These are phyloP conservation scores for Trametes maxima DNA, from an alignment of 768 basidiomycete genomes.

Conservation along the genomic window DNA sequence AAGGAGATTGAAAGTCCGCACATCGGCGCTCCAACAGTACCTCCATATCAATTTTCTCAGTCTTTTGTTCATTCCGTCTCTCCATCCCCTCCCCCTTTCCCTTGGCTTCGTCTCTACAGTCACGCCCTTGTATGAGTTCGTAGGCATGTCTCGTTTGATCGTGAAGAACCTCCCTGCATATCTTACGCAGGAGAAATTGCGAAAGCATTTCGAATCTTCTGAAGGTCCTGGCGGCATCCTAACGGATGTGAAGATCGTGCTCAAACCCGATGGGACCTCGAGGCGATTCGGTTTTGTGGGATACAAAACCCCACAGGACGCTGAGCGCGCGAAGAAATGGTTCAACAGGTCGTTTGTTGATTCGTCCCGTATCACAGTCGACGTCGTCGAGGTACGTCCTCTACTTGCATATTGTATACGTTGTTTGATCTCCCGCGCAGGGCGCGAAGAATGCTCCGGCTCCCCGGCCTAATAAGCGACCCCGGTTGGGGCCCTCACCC, in stretches of 20 bases:
- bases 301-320: constrained; percentile 80
- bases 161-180: constrained; percentile 79
- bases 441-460: constrained; percentile 68
- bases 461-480: constrained; percentile 72
- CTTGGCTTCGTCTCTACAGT: not conserved
- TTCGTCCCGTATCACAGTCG: constrained; percentile 73
- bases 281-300: constrained; percentile 93
- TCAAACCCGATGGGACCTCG: constrained; percentile 75
- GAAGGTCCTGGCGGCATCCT: constrained; percentile 65
- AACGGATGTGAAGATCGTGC: constrained; percentile 85
- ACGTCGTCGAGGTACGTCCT: constrained; percentile 70
- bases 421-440: constrained; percentile 37
- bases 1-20: not conserved
- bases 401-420: too few relatives aligned
- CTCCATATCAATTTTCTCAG: constrained; percentile 18
- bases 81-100: constrained; percentile 5
- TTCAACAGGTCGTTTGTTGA: constrained; percentile 85
- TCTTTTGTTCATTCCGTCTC: not conserved
- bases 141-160: constrained; percentile 77
- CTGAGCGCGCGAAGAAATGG: constrained; percentile 74
- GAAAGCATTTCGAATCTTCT: constrained; percentile 66
- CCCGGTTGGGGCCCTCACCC: constrained; percentile 45
- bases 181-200: constrained; percentile 63
- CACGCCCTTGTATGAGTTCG: not conserved
- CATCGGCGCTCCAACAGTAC: constrained; percentile 9